A percentile compares a stretch with the other conserved stretches of the same genome.
Conservation (phyloP, 2,329 filamentous ascomycete species). For the Talaromyces albobiverticillius region DNA sequence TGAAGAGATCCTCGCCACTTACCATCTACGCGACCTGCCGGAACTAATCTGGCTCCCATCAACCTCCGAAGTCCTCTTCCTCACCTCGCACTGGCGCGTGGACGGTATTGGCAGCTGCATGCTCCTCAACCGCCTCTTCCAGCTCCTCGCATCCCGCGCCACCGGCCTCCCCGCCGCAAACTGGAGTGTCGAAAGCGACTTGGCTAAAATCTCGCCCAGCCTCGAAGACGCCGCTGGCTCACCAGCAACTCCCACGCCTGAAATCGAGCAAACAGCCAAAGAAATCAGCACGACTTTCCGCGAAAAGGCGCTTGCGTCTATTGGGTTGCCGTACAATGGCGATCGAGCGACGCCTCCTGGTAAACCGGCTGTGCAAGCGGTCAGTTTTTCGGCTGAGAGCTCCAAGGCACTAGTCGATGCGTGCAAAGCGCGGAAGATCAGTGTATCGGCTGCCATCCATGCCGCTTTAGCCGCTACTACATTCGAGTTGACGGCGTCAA, state of each 20-base stretch:
- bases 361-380: neutral
- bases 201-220: conserved; percentile 15
- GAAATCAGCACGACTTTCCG: conserved; percentile 9
- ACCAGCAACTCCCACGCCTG: conserved; percentile 2
- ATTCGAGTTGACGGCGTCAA: conserved; percentile 8
- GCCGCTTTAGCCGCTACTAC: conserved; percentile 14
- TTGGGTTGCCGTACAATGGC: conserved; percentile 15
- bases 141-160: neutral
- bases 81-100: conserved; percentile 17
- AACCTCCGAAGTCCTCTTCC: conserved; percentile 15
- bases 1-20: conserved; percentile 11
- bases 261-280: conserved; percentile 10
- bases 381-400: conserved; percentile 11
- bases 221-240: conserved; percentile 16
- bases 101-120: conserved; percentile 16
- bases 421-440: conserved; percentile 16
- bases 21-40: conserved; percentile 10
- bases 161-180: neutral
- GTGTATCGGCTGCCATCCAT: conserved; percentile 16
- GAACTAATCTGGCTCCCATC: conserved; percentile 12
- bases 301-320: conserved; percentile 8
- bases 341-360: conserved; percentile 11
- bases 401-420: conserved; percentile 11
- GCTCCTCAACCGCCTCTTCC: conserved; percentile 13
- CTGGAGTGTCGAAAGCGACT: neutral